A percentile compares a stretch with the other conserved stretches of the same genome.
These are phyloP conservation scores for Paratrypanosoma confusum DNA, from an alignment of 208 protist genomes.

Conservation along the genomic window DNA sequence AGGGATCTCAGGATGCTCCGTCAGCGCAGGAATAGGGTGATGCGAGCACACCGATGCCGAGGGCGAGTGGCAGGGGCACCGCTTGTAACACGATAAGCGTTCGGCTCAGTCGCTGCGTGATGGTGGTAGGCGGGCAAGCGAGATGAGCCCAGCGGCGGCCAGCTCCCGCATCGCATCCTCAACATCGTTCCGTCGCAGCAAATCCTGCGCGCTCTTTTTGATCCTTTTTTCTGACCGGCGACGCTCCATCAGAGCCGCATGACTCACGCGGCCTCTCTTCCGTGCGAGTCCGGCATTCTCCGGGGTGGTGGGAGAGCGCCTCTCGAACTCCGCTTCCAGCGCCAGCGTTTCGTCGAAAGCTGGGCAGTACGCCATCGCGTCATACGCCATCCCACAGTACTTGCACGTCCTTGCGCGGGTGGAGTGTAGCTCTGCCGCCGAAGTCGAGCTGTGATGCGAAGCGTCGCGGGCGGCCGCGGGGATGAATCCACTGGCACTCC, in stretches of 20 bases:
- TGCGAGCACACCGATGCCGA: background rate
- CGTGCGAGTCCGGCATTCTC: too few relatives aligned
- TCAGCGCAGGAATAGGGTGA: background rate
- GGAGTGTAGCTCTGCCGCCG: background rate
- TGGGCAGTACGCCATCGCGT: conserved; percentile 18
- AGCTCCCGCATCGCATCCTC: conserved; percentile 30
- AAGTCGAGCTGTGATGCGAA: too few relatives aligned
- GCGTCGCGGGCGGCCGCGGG: too few relatives aligned
- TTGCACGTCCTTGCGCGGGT: background rate
- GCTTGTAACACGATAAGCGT: too few relatives aligned
- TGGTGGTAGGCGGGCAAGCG: too few relatives aligned
- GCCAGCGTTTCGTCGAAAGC: conserved; percentile 27
- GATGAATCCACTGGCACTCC: too few relatives aligned
- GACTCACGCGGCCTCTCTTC: conserved; percentile 12
- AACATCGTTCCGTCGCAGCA: conserved; percentile 25
- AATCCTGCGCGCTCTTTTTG: conserved; percentile 32
- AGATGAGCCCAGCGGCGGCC: conserved; percentile 1
- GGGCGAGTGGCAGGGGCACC: too few relatives aligned
- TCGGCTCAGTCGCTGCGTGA: too few relatives aligned
- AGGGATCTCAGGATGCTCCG: background rate
- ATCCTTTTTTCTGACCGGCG: conserved; percentile 29
- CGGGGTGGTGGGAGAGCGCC: too few relatives aligned
- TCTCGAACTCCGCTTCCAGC: conserved; percentile 13
- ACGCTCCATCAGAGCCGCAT: conserved; percentile 20
- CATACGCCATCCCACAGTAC: conserved; percentile 3